Base-by-base conservation (phyloP, 1,284 basidiomycete genomes). In the Trametes sp. region DNA sequence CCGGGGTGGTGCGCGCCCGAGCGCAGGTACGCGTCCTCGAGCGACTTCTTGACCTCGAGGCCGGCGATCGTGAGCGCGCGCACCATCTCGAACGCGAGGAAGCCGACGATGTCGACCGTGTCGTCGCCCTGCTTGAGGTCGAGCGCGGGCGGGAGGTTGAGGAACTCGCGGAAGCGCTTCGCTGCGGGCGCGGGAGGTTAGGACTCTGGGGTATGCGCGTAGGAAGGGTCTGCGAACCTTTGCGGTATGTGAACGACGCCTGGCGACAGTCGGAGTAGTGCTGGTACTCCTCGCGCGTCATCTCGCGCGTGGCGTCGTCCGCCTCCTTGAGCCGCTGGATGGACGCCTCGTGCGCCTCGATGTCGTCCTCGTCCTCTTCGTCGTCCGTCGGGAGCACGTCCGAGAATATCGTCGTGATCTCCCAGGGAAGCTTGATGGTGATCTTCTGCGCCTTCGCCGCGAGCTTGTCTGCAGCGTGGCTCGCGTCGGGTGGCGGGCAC, bases 211-310 rank as follows among this genome's bases (percentile, higher is more conserved):
- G 28, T 26, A 33, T n/a, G 36, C n/a, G 57, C 19, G 9, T 61
- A 28, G 28, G 42, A 24, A n/a, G 7, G 21, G 10, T 29, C 24
- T 7, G 38, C 79, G 48, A 38, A 93, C 95, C 89, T 87, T 98
- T 98, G 53, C 95, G 89, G 76, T 97, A 98, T 0, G 96, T 98
- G 77, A 98, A 99, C 11, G 94, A 95, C 0, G 97, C 97, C 77
- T 98, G 96, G 57, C 97, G 87, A 79, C 96, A 98, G 73, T 98
- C 96, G 2, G 96, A 96, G 75, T 98, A 99, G 74, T 98, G 95
- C 65, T 96, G 93, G 74, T 98, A 98, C 72, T 98, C 95, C 73
- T 98, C 96, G 66, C 94, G 84, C 0, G 95, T 98, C 97, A 98
- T 98, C 76, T 94, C 87, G 54, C 94, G 86, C 0, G 97, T 98